A percentile compares a stretch with the other conserved stretches of the same genome.
These are phyloP conservation scores for Blastobotrys petasosporus DNA, from an alignment of 1,139 yeast species.

Conservation along the genomic window DNA sequence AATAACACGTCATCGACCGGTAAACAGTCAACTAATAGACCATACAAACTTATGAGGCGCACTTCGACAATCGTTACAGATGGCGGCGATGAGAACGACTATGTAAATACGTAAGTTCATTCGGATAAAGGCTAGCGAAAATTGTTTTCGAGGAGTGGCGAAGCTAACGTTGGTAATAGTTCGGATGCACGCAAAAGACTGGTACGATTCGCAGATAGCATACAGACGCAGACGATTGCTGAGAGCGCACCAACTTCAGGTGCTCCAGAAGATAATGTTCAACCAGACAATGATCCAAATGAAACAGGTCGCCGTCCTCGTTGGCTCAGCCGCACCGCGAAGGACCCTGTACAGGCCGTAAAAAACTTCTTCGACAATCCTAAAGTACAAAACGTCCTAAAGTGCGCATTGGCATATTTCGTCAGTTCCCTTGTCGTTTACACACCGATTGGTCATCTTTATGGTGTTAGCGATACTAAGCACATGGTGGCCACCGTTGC, in stretches of 20 bases:
- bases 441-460: slow-evolving; percentile 49
- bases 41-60: slow-evolving; percentile 26
- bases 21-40: slow-evolving; percentile 6
- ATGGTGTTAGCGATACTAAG: slow-evolving; percentile 69
- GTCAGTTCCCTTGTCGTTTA: slow-evolving; percentile 75
- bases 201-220: no score
- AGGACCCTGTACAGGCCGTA: slow-evolving; percentile 2
- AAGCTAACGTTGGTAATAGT: no score
- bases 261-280: no score
- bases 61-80: slow-evolving; percentile 35
- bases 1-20: not conserved
- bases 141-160: no score
- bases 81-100: slow-evolving; percentile 30
- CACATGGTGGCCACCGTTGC: slow-evolving; percentile 80
- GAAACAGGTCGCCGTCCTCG: no score
- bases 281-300: no score
- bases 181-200: no score
- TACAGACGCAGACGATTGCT: no score
- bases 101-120: no score
- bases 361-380: slow-evolving; percentile 10
- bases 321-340: not conserved
- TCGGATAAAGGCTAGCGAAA: no score
- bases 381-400: slow-evolving; percentile 36
- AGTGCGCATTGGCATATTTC: slow-evolving; percentile 67
- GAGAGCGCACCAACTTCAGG: no score